Evolutionary conservation across 805 yeast genomes (phyloP), one percentile per base, ranked within the genome.

Genomic region (Maudiozyma turicensis): DNA sequence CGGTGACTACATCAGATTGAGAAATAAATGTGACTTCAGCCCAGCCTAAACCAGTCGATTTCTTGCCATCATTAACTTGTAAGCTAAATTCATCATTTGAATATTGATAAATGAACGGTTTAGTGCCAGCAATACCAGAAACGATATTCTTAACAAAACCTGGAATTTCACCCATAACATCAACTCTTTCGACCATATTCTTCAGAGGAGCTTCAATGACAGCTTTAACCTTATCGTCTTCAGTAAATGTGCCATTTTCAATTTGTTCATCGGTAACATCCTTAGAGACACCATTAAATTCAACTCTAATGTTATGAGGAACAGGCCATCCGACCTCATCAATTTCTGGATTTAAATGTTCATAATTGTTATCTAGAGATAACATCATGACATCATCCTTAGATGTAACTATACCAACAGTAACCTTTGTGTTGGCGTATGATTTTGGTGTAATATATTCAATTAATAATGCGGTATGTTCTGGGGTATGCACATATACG

Each of bases 161-260:
- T 30, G 99, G 99, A 51, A 93, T 83, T 70, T 93, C 98, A 46
- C 89, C 86, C 97, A 93, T 89, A 51, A 93, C 98, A 69, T 93
- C 99, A 50, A 93, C 90, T 64, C 98, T 81, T 71, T 88, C 97
- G 47, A 87, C 80, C 52, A 86, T 69, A 43, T 74, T 71, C 14
- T 65, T 64, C 56, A 91, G 74, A 26, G 74, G 70, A 52, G 96
- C 96, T 40, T 58, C 63, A 20, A 85, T 78, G 9, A 63, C 66
- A 44, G 78, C 84, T 44, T 66, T 70, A 29, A 76, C 72, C 41
- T 58, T 55, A 49, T 68, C 68, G 26, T 61, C 64, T 32, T 65
- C 53, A 15, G 62, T 32, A 7, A 49, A 42, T 15, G 44, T 40
- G 8, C 38, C 49, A 15, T 63, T 65, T 15, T 59, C 67, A 47